Percentiles rank a stretch among this genome's conserved stretches.
phyloP scores from a whole-genome alignment of 2,329 filamentous ascomycete genomes.

The Lachnellula arida region DNA sequence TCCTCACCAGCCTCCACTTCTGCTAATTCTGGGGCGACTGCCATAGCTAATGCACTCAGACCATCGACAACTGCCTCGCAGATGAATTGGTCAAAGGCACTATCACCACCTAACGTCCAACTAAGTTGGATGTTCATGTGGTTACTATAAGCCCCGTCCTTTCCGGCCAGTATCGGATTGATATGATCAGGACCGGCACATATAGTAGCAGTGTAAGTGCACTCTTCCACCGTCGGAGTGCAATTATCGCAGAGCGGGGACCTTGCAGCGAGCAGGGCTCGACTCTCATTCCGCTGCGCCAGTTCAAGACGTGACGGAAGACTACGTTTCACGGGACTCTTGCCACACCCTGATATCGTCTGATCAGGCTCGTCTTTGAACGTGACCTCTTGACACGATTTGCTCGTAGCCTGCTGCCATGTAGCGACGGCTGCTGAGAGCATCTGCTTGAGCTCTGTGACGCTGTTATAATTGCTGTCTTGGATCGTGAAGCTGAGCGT shows the following conservation, averaged over 20 bases:
- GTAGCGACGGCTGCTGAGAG: neutral
- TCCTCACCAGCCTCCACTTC: neutral
- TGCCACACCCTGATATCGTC: neutral
- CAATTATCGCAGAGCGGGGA: neutral
- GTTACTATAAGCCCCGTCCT: neutral
- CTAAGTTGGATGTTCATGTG: neutral
- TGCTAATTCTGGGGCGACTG: neutral
- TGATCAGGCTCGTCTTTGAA: neutral
- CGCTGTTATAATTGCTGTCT: neutral
- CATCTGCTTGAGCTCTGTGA: neutral
- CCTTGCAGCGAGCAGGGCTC: neutral
- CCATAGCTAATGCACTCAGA: neutral
- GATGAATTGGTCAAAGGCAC: neutral
- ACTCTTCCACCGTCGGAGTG: neutral
- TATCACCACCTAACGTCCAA: neutral
- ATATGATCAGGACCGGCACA: neutral
- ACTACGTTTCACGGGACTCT: neutral
- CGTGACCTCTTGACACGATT: neutral
- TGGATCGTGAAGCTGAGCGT: neutral
- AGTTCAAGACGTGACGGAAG: neutral
- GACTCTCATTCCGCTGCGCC: neutral
- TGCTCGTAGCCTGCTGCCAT: neutral
- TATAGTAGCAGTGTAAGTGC: neutral
- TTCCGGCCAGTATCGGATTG: neutral
- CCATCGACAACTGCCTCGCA: neutral